Evolutionary conservation across 164 flowering plant genomes (phyloP).

Genomic region (Kalanchoe fedtschenkoi): DNA sequence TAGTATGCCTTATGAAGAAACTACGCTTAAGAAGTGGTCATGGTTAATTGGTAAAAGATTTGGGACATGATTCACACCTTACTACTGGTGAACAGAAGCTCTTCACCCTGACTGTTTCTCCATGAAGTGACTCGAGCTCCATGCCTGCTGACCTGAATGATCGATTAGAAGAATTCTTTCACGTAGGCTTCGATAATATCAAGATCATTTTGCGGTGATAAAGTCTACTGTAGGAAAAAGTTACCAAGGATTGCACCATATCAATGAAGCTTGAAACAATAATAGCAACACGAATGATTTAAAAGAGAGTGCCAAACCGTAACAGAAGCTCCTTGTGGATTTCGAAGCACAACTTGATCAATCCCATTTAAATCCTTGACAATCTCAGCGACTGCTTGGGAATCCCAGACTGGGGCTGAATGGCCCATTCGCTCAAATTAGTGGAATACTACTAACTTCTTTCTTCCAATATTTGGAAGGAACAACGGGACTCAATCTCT

Average conservation of each 20-base stretch:
- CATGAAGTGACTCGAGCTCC: slow-evolving; percentile 89
- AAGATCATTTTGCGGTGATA: neutral
- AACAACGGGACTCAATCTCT: neutral
- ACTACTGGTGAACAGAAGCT: slow-evolving; percentile 77
- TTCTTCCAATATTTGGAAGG: no score
- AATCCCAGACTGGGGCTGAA: slow-evolving; percentile 64
- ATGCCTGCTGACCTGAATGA: slow-evolving; percentile 71
- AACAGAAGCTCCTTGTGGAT: slow-evolving; percentile 68
- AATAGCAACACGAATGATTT: neutral
- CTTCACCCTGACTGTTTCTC: slow-evolving; percentile 84
- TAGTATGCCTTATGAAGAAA: neutral
- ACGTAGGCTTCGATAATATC: neutral
- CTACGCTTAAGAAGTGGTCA: no score
- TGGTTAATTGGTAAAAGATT: neutral
- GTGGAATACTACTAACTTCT: neutral
- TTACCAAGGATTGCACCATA: neutral
- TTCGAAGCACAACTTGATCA: slow-evolving; percentile 60
- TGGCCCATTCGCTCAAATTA: slow-evolving; percentile 49
- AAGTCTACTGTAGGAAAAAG: neutral
- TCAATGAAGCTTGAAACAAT: neutral
- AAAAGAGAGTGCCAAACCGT: slow-evolving; percentile 34
- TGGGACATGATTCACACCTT: slow-evolving; percentile 38
- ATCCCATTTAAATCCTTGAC: slow-evolving; percentile 84
- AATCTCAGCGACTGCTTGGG: slow-evolving; percentile 46
- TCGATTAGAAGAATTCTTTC: slow-evolving; percentile 6